Conservation (phyloP, 306 rosid species). For the Cicer bijugum region DNA sequence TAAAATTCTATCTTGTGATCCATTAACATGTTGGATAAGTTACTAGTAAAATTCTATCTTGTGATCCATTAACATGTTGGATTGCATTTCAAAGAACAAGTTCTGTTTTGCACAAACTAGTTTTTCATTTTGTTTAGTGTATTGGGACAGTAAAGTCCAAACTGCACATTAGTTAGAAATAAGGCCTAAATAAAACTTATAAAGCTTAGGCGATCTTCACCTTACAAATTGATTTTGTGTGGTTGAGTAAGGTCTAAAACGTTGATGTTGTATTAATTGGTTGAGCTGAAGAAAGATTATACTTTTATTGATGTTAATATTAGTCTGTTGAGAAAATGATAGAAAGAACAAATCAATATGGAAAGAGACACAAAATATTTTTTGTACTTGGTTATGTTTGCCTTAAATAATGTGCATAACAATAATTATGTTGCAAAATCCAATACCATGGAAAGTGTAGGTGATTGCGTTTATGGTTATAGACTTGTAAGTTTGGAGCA, state of each 20-base stretch:
- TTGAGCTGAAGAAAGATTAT: slow-evolving; percentile 3
- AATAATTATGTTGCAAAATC: background rate
- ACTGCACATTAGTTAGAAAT: background rate
- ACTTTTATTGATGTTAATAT: background rate
- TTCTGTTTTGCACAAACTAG: background rate
- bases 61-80: slow-evolving; percentile 26
- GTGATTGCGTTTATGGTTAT: background rate
- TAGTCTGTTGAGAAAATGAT: background rate
- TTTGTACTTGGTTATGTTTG: background rate
- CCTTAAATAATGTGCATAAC: background rate
- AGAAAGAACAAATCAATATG: slow-evolving; percentile 28
- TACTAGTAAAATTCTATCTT: slow-evolving; percentile 14
- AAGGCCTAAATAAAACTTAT: background rate
- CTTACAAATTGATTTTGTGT: background rate
- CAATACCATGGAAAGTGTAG: slow-evolving; percentile 13
- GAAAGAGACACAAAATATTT: background rate
- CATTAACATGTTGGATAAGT: slow-evolving; percentile 32
- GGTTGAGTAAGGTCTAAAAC: background rate
- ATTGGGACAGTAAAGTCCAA: background rate
- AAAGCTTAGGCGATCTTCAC: background rate
- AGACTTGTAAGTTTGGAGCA: background rate
- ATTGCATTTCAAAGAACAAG: slow-evolving; percentile 20
- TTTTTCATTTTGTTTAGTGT: background rate
- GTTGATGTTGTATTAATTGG: background rate
- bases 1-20: slow-evolving; percentile 2